These are phyloP conservation scores for Trifolium fragiferum DNA, from an alignment of 306 rosid genomes.

Conservation along the genomic window DNA sequence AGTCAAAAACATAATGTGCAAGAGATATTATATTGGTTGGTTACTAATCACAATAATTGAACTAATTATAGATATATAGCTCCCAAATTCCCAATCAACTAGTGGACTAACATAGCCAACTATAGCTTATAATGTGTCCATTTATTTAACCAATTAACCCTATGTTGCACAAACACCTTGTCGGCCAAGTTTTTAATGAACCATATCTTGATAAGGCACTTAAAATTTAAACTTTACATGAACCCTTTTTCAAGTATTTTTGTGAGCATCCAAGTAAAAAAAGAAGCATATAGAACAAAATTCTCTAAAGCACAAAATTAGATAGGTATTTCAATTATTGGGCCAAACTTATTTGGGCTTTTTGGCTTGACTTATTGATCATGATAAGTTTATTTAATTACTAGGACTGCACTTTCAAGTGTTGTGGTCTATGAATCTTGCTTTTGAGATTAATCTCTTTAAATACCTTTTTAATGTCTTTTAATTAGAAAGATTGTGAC, in stretches of 20 bases:
- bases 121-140: conserved; percentile 26
- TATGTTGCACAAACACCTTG: conserved; percentile 36
- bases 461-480: neutral
- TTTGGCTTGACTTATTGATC: conserved; percentile 42
- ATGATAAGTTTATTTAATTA: conserved; percentile 41
- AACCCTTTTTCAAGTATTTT: conserved; percentile 26
- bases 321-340: conserved; percentile 12
- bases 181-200: conserved; percentile 43
- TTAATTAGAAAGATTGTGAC: conserved; percentile 36
- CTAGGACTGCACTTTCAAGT: conserved; percentile 37
- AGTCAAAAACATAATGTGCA: conserved; percentile 33
- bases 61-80: conserved; percentile 8
- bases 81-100: conserved; percentile 32
- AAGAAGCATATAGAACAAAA: conserved; percentile 16
- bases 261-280: conserved; percentile 24
- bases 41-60: conserved; percentile 25
- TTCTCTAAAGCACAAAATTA: neutral
- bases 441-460: conserved; percentile 37
- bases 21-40: conserved; percentile 6
- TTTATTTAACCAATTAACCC: conserved; percentile 27
- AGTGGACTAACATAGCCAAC: conserved; percentile 42
- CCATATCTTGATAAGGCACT: conserved; percentile 32
- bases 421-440: conserved; percentile 31
- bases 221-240: conserved; percentile 14
- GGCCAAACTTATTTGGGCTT: conserved; percentile 15